A percentile compares a stretch with the other conserved stretches of the same genome.
phyloP scores from a whole-genome alignment of 495 filamentous ascomycete species.

The Talaromyces wortmannii region DNA sequence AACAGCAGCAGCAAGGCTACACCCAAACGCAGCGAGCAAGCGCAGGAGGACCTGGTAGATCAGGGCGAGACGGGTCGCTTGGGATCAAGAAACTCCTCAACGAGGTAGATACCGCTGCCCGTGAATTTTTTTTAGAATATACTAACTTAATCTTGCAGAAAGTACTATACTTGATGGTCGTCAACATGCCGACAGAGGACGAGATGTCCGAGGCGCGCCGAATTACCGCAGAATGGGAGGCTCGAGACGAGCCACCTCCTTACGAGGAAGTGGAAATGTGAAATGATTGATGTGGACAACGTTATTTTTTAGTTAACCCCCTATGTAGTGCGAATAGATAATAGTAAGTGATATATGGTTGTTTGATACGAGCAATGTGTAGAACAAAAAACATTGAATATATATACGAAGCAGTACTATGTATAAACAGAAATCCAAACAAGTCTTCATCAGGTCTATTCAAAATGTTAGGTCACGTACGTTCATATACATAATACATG shows the following conservation, averaged over 20 bases:
- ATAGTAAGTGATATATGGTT: too few species aligned
- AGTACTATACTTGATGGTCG: conserved; percentile 46
- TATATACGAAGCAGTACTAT: too few species aligned
- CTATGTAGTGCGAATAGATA: too few species aligned
- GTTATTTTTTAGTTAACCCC: neutral
- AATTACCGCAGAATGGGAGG: neutral
- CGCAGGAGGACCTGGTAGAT: neutral
- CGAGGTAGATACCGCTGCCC: neutral
- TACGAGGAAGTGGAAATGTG: neutral
- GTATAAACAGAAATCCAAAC: too few species aligned
- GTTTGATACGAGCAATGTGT: too few species aligned
- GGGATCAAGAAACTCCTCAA: neutral
- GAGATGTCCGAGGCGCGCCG: conserved; percentile 27
- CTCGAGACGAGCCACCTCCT: neutral
- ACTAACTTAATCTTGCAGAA: conserved; percentile 16
- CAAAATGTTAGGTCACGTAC: too few species aligned
- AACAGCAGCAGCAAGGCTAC: too few species aligned
- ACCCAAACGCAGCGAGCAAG: neutral
- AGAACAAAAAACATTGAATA: too few species aligned
- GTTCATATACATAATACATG: too few species aligned
- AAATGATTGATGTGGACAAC: too few species aligned
- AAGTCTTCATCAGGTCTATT: too few species aligned
- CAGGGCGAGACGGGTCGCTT: neutral
- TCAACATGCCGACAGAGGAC: conserved; percentile 42
- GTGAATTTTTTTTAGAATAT: neutral